phyloP scores from a whole-genome alignment of 768 basidiomycete genomes.

The Mycena alexandri region DNA sequence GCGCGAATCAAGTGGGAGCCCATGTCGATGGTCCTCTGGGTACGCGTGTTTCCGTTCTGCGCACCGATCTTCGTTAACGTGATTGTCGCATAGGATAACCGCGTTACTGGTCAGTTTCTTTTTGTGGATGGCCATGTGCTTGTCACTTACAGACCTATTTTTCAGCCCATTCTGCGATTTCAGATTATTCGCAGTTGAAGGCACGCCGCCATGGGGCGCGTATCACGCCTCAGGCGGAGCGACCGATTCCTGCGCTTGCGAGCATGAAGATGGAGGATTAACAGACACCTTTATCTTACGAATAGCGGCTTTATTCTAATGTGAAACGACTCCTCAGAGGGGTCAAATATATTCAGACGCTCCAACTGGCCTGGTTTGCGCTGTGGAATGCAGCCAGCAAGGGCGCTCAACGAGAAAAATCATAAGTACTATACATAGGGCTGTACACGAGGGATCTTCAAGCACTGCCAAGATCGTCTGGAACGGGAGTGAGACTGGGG shows the following conservation, averaged over 20 bases:
- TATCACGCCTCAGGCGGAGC: constrained; percentile 87
- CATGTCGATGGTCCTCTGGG: constrained; percentile 68
- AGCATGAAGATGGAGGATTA: constrained; percentile 28
- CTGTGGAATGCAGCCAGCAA: too few species aligned
- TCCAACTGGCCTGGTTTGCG: too few species aligned
- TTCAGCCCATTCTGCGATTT: constrained; percentile 73
- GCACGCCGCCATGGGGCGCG: constrained; percentile 83
- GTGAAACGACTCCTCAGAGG: too few species aligned
- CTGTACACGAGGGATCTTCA: too few species aligned
- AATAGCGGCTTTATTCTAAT: too few species aligned
- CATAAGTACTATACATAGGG: too few species aligned
- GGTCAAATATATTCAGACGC: too few species aligned
- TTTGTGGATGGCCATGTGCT: not conserved
- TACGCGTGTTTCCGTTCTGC: constrained; percentile 1
- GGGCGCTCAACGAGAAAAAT: too few species aligned
- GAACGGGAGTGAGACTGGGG: too few species aligned
- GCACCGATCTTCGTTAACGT: not conserved
- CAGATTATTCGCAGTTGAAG: constrained; percentile 75
- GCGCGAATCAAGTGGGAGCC: constrained; percentile 83
- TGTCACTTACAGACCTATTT: not conserved
- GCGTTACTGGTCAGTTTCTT: constrained; percentile 71
- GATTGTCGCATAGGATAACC: constrained; percentile 73
- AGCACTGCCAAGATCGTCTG: too few species aligned
- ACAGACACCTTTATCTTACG: not conserved
- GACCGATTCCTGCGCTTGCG: constrained; percentile 73